Evolutionary conservation across 2,329 filamentous ascomycete species (phyloP), one percentile per base, ranked within the genome.

Genomic region (Aspergillus sp.): DNA sequence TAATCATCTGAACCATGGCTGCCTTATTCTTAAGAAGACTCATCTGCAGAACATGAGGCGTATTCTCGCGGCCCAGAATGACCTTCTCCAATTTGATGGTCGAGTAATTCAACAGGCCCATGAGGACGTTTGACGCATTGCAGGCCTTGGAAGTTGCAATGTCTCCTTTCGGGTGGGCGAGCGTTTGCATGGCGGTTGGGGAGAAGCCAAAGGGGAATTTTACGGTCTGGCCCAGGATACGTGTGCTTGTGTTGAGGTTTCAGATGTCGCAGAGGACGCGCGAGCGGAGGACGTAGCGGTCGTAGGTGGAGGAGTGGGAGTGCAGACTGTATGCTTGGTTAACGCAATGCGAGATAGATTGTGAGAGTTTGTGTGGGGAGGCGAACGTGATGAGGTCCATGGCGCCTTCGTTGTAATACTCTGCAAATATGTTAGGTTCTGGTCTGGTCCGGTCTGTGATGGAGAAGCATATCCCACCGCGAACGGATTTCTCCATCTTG

Each of bases 341-440:
- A 34, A 13, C 31, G 8, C 17, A 15, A 9, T 23, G 38, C 7
- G 8, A 17, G 28, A 28, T n/a, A 7, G 11, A 2, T 9, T 13
- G 15, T 28, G 13, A 11, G 4, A 4, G 23, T 7, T n/a, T 17
- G 6, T 9, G 19, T 11, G 19, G 3, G 38, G 23, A 3, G 52
- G 19, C 15, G 23, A 64, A 77, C 73, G 81, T 84, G 43, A 80
- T 70, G 38, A 82, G 72, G 60, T 84, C 82, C 70, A 84, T 84
- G 4, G 83, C 81, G 4, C 83, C 83, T 59, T 81, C 83, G 67
- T 85, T 84, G 71, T 81, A 85, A 72, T 84, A 85, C 54, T 84
- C 83, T 78, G 61, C 15, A 17, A 51, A 19, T 19, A 19, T 19
- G 19, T 19, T 19, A 19, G 59, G 8, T 15, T 59, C 50, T 55